Percentiles rank a stretch among this genome's conserved stretches.
Evolutionary conservation across 1,284 basidiomycete species (phyloP).

Genomic region (Porogramme epimiltina): DNA sequence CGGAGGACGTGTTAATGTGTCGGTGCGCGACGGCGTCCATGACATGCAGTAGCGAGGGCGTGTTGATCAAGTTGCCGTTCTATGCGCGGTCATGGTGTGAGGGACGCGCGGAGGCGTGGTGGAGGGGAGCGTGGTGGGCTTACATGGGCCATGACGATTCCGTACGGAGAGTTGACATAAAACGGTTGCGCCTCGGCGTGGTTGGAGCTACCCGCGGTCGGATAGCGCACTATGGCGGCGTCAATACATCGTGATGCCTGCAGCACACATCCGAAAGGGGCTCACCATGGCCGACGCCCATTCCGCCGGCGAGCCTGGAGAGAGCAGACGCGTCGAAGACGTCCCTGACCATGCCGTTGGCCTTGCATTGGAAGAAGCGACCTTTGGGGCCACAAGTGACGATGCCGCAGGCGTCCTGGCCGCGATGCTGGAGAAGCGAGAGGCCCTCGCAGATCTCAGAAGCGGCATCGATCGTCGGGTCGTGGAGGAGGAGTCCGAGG

Average conservation of each 20-base stretch:
- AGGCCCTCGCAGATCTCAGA: constrained; percentile 90
- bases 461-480: constrained; percentile 76
- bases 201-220: constrained; percentile 96
- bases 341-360: constrained; percentile 99
- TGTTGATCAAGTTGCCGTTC: constrained; percentile 99
- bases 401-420: constrained; percentile 98
- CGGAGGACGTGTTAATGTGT: constrained; percentile 98
- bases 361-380: constrained; percentile 97
- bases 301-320: constrained; percentile 82
- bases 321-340: constrained; percentile 89
- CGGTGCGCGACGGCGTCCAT: constrained; percentile 97
- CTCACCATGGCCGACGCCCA: constrained; percentile 98
- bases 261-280: constrained; percentile 19
- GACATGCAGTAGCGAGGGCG: constrained; percentile 80
- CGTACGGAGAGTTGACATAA: constrained; percentile 99
- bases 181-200: constrained; percentile 99
- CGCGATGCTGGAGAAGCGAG: constrained; percentile 90
- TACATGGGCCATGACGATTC: constrained; percentile 97
- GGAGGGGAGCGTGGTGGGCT: constrained; percentile 31
- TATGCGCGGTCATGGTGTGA: constrained; percentile 34
- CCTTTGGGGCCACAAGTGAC: constrained; percentile 96
- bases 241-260: constrained; percentile 2
- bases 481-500: constrained; percentile 82
- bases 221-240: constrained; percentile 79
- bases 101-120: neutral